Base-by-base conservation (phyloP, 2,329 filamentous ascomycete genomes). In the Pseudonectria foliicola region DNA sequence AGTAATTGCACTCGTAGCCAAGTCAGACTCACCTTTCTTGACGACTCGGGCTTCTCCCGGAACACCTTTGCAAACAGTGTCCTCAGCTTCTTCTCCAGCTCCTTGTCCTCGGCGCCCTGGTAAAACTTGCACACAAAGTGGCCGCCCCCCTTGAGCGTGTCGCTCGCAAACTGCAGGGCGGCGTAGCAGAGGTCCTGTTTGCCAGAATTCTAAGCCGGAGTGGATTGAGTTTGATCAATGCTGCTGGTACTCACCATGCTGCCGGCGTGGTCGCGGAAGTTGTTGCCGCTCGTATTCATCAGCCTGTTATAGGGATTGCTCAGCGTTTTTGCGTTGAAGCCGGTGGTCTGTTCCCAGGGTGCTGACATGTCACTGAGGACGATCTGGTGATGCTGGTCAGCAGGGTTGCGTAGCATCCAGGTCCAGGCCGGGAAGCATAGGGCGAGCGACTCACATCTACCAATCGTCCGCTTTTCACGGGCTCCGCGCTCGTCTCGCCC, bases 41-140 rank as follows among this genome's bases (percentile, higher is more conserved):
- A 96, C 6, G 88, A 85, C 37, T 93, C 84, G 1, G 93, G 92
- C 61, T 98, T 98, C 59, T 94, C 84, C 40, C 89, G 73, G 51
- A 83, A 71, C 2, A 98, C 92, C 48, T 77, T 85, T 13, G 68
- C 64, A 56, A 98, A 98, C 50, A 95, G 65, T 31, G 71, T 76
- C 56, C 76, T 85, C 27, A 98, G 67, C 48, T 77, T 76, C 42
- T 63, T 69, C 64, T 95, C 87, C 10, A 98, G 63, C 2, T 66
- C 68, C 61, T 85, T 89, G 54, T 96, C 90, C 59, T 95, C 89
- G 5, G 71, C 60, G 4, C 92, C 92, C 59, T 94, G 86, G 60
- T 96, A 98, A 62, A 94, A 98, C 61, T 98, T 98, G 73, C 90
- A 95, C 29, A 98, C 75, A 50, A 98, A 95, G 57, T 94, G 83